Evolutionary conservation across 306 rosid genomes (phyloP), one percentile per base, ranked within the genome.

Genomic region (Prunus fruticosa): DNA sequence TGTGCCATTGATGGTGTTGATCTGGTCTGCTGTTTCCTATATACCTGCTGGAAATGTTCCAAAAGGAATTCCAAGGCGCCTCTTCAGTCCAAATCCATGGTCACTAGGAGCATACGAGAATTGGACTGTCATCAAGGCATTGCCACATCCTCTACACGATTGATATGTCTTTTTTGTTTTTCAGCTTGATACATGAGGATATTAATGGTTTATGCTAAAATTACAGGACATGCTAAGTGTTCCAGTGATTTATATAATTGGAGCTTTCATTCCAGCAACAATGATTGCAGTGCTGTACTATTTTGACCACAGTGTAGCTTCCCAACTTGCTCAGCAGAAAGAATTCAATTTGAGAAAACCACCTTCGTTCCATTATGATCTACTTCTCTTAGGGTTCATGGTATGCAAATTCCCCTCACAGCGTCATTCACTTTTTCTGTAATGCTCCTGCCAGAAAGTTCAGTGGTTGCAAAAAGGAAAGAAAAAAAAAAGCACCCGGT

Each of bases 31-130:
- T 27, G 65, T 86, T 84, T 91, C 97, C 64, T 91, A 91, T 82
- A 58, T 85, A 76, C 92, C 97, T 50, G 73, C 87, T 23, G 81
- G 84, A 82, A 86, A 76, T 69, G 81, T 85, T 72, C 97, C 97
- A 18, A 73, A 85, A 28, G 97, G 90, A 80, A 79, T 91, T 51
- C 97, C 94, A 25, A 86, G 94, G 86, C 92, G 94, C 71, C 94
- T 91, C 76, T 88, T 86, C 82, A 91, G 92, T 85, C 97, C 97
- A 65, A 89, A 89, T 76, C 97, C 97, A 69, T 91, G 97, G 97
- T 91, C 94, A 58, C 81, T 82, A 0, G 94, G 94, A 58, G 90
- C 92, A 32, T 91, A 83, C 25, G 81, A 89, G 71, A 91, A 88
- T 82, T 91, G 97, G 97, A 87, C 94, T 62, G 88, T 91, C 83